Conservation (phyloP, 208 protist genomes). For the Trypanosoma cruzi region DNA sequence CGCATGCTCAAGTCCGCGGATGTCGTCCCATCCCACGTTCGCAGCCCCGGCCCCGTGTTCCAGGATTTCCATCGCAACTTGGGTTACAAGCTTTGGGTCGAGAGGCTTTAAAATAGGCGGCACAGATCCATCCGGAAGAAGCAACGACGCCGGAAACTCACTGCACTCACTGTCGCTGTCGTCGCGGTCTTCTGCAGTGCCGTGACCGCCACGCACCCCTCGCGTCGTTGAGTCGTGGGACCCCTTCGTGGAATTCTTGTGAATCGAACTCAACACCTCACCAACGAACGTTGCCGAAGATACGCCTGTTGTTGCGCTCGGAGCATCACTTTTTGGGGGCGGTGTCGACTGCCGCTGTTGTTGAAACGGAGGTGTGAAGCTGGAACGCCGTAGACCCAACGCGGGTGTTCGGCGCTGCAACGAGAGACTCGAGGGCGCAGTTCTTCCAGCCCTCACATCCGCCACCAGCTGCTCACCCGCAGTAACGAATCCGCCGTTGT, state of each 20-base stretch:
- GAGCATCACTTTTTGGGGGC: conserved; percentile 6
- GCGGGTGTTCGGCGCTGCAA: conserved; percentile 52
- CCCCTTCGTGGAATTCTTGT: neutral
- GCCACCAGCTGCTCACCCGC: conserved; percentile 55
- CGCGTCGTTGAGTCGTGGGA: conserved; percentile 7
- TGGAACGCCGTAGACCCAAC: conserved; percentile 59
- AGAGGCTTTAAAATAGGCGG: conserved; percentile 59
- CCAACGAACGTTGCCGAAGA: conserved; percentile 16
- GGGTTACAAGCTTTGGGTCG: conserved; percentile 71
- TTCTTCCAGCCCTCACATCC: conserved; percentile 46
- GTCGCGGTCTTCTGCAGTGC: neutral
- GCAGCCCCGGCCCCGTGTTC: conserved; percentile 49
- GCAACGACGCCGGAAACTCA: conserved; percentile 56
- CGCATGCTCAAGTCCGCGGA: conserved; percentile 77
- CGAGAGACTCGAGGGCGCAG: conserved; percentile 40
- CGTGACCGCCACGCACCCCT: conserved; percentile 13
- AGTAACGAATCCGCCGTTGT: conserved; percentile 53
- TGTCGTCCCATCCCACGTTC: conserved; percentile 76
- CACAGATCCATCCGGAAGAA: conserved; percentile 73
- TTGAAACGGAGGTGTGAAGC: conserved; percentile 63
- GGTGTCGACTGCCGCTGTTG: conserved; percentile 35
- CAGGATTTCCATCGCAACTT: conserved; percentile 78
- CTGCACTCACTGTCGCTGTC: conserved; percentile 29
- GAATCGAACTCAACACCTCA: conserved; percentile 33
- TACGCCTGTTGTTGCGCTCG: neutral